Percentiles rank a stretch among this genome's conserved stretches.
phyloP scores from a whole-genome alignment of 169 alveolate genomes.

The Eimeria brunetti region DNA sequence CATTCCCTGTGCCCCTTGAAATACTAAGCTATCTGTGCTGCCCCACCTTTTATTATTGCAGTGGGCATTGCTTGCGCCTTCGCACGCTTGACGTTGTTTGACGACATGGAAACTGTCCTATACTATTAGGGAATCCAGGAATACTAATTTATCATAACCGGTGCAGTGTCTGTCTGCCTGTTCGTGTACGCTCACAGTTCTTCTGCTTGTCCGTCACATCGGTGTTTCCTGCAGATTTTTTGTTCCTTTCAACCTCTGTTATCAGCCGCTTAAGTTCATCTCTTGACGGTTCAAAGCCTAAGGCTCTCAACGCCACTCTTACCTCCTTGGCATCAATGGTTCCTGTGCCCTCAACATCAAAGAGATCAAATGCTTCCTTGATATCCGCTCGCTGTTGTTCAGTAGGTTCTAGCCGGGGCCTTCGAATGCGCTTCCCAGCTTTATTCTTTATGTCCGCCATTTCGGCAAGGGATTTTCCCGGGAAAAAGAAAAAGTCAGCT shows the following conservation, averaged over 20 bases:
- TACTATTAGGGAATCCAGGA: not conserved
- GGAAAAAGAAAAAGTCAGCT: not conserved
- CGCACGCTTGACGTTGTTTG: not conserved
- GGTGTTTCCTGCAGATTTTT: slow-evolving; percentile 26
- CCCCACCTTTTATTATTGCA: not conserved
- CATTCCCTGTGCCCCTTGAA: not conserved
- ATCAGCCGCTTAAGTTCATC: slow-evolving; percentile 91
- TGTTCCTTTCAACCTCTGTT: slow-evolving; percentile 82
- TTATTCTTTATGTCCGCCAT: slow-evolving; percentile 29
- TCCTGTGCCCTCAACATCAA: slow-evolving; percentile 94
- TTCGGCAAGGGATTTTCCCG: not conserved
- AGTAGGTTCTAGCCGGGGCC: slow-evolving; percentile 66
- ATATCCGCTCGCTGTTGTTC: slow-evolving; percentile 83
- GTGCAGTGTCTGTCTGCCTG: not conserved
- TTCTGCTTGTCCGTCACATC: slow-evolving; percentile 48
- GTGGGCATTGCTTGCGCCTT: not conserved
- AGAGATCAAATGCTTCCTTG: slow-evolving; percentile 98
- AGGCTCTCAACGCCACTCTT: slow-evolving; percentile 98
- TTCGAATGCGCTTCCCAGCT: slow-evolving; percentile 44
- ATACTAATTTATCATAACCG: not conserved
- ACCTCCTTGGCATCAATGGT: slow-evolving; percentile 97
- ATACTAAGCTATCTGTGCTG: not conserved
- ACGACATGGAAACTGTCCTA: not conserved
- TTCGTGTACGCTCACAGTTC: slow-evolving; percentile 11
- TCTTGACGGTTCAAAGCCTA: slow-evolving; percentile 98